phyloP scores from a whole-genome alignment of 2,329 filamentous ascomycete genomes.

The Neurospora crassa region DNA sequence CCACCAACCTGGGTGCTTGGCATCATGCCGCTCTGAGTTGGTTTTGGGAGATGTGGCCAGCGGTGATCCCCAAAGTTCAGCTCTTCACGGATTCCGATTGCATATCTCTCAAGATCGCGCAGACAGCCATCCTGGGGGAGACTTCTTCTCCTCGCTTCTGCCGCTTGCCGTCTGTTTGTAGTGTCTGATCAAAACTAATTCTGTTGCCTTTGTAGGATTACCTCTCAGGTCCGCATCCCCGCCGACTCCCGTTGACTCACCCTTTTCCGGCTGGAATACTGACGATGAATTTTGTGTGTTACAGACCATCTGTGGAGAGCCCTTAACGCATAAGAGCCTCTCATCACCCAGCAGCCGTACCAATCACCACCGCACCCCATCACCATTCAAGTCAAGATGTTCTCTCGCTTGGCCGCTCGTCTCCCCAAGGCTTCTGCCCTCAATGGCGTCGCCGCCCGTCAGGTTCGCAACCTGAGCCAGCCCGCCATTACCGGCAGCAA shows the following conservation, averaged over 20 bases:
- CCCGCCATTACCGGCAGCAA: conserved; percentile 57
- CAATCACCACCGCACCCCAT: conserved; percentile 13
- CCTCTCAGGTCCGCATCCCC: conserved; percentile 54
- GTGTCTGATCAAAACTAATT: neutral
- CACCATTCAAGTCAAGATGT: conserved; percentile 37
- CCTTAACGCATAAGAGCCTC: conserved; percentile 35
- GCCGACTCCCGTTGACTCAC: conserved; percentile 30
- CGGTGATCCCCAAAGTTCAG: neutral
- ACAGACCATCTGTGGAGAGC: conserved; percentile 46
- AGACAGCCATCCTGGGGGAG: neutral
- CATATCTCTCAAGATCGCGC: neutral
- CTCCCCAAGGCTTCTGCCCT: conserved; percentile 43
- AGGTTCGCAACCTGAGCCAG: conserved; percentile 26
- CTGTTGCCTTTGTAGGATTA: conserved; percentile 46
- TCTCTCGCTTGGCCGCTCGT: conserved; percentile 45
- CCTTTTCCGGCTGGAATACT: conserved; percentile 25
- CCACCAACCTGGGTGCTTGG: neutral
- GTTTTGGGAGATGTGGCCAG: neutral
- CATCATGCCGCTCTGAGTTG: neutral
- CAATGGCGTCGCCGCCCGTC: conserved; percentile 26
- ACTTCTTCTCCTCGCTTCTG: neutral
- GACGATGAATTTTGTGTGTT: conserved; percentile 19
- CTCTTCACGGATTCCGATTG: neutral
- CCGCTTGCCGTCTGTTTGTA: neutral
- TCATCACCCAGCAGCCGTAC: conserved; percentile 14